Evolutionary conservation across 1,284 basidiomycete genomes (phyloP).

Genomic region (Pseudozyma hubeiensis): DNA sequence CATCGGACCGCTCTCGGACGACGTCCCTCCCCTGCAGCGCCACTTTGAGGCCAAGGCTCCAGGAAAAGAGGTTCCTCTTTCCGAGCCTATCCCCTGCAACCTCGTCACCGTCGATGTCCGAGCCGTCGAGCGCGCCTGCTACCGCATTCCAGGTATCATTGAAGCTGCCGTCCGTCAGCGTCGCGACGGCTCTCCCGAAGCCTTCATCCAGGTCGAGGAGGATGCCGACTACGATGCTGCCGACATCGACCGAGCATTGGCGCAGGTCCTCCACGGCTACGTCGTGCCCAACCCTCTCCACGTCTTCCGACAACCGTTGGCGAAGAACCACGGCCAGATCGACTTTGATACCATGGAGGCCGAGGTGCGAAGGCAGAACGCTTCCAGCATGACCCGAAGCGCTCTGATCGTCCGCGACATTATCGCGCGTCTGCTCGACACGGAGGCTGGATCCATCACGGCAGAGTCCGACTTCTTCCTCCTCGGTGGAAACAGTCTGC

Average conservation of each 20-base stretch:
- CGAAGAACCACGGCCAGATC: slow-evolving; percentile 65
- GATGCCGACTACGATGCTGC: slow-evolving; percentile 67
- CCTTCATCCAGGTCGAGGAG: slow-evolving; percentile 68
- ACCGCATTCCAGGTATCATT: slow-evolving; percentile 68
- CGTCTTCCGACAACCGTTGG: slow-evolving; percentile 68
- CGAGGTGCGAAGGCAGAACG: slow-evolving; percentile 67
- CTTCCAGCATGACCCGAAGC: slow-evolving; percentile 66
- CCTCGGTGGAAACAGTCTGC: slow-evolving; percentile 67
- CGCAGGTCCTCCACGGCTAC: slow-evolving; percentile 68
- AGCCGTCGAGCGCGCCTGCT: slow-evolving; percentile 67
- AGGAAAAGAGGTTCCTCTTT: slow-evolving; percentile 65
- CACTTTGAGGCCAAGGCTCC: slow-evolving; percentile 68
- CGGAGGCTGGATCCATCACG: slow-evolving; percentile 67
- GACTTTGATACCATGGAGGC: slow-evolving; percentile 68
- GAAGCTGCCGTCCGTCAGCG: slow-evolving; percentile 67
- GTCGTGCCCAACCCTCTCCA: slow-evolving; percentile 69
- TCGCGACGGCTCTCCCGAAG: slow-evolving; percentile 66
- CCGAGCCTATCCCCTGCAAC: slow-evolving; percentile 67
- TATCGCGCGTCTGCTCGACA: slow-evolving; percentile 66
- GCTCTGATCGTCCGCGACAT: slow-evolving; percentile 66
- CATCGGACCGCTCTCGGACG: slow-evolving; percentile 67
- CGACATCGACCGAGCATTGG: slow-evolving; percentile 67
- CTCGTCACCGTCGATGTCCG: slow-evolving; percentile 66
- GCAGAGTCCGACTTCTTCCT: slow-evolving; percentile 69
- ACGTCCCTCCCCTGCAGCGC: slow-evolving; percentile 65